A percentile compares a stretch with the other conserved stretches of the same genome.
These are phyloP conservation scores for Flaveria robusta DNA, from an alignment of 129 eudicot species.

Conservation along the genomic window DNA sequence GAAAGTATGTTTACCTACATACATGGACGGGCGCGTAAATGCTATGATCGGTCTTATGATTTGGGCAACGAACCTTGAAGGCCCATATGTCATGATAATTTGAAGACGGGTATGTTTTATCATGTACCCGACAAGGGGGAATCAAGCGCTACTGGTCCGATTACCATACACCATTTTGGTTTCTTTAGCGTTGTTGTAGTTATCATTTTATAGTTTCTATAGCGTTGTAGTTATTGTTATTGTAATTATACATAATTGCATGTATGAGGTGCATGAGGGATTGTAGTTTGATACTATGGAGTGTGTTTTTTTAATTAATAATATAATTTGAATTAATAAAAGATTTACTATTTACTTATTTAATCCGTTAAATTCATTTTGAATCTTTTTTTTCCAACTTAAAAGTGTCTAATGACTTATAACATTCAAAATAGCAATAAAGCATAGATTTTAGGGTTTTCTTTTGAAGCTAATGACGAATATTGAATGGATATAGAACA, in stretches of 20 bases:
- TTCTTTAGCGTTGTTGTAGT: not conserved
- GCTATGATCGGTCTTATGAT: constrained; percentile 26
- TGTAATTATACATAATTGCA: not conserved
- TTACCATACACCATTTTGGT: not conserved
- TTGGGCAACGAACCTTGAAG: constrained; percentile 30
- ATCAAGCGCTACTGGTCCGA: constrained; percentile 47
- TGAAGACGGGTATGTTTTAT: constrained; percentile 29
- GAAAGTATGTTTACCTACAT: not conserved
- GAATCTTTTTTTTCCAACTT: not conserved
- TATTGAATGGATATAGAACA: not conserved
- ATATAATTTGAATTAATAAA: constrained; percentile 6
- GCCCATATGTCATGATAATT: not conserved
- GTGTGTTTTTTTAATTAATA: not conserved
- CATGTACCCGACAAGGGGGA: constrained; percentile 39
- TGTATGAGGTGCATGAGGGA: constrained; percentile 12
- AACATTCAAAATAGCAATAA: not conserved
- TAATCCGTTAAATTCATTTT: not conserved
- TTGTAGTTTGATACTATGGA: not conserved
- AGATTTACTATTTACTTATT: not conserved
- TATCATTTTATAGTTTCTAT: not conserved
- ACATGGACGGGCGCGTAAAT: not conserved
- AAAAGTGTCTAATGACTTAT: not conserved
- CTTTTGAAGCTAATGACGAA: not conserved
- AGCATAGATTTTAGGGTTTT: not conserved
- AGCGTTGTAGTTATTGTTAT: constrained; percentile 6